These are phyloP conservation scores for Austroboletus festivus DNA, from an alignment of 768 basidiomycete species.

Conservation along the genomic window DNA sequence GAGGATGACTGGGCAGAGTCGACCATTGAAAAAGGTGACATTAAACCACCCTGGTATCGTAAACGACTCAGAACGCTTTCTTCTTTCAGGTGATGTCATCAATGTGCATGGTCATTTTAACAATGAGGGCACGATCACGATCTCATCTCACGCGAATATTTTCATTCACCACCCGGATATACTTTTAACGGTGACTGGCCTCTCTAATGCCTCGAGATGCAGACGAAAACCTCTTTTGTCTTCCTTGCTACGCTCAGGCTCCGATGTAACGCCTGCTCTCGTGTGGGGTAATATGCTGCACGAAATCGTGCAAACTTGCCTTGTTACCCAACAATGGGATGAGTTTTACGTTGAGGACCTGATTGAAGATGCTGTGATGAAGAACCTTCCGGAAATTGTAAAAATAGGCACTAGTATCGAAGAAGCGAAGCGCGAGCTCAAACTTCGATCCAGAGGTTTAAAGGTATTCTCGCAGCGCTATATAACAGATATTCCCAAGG, in stretches of 20 bases:
- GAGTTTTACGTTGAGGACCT: conserved; percentile 55
- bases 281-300: conserved; percentile 95
- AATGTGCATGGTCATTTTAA: conserved; percentile 64
- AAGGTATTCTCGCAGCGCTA: conserved; percentile 64
- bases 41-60: not conserved
- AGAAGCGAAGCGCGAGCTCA: conserved; percentile 64
- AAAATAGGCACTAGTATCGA: conserved; percentile 56
- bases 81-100: conserved; percentile 66
- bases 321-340: conserved; percentile 62
- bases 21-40: conserved; percentile 59
- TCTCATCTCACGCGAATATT: conserved; percentile 63
- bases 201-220: conserved; percentile 82
- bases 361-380: conserved; percentile 54
- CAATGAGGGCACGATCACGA: conserved; percentile 43
- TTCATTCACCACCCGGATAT: conserved; percentile 91
- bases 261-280: conserved; percentile 61
- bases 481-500: conserved; percentile 63
- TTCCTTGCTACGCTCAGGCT: conserved; percentile 53
- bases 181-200: conserved; percentile 85
- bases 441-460: conserved; percentile 60
- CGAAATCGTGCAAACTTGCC: conserved; percentile 81
- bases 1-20: conserved; percentile 76
- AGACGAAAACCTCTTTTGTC: conserved; percentile 83
- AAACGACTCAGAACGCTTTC: not conserved
- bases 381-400: conserved; percentile 58